Evolutionary conservation across 768 basidiomycete species (phyloP).

Genomic region (Xerocomus spinulosus): DNA sequence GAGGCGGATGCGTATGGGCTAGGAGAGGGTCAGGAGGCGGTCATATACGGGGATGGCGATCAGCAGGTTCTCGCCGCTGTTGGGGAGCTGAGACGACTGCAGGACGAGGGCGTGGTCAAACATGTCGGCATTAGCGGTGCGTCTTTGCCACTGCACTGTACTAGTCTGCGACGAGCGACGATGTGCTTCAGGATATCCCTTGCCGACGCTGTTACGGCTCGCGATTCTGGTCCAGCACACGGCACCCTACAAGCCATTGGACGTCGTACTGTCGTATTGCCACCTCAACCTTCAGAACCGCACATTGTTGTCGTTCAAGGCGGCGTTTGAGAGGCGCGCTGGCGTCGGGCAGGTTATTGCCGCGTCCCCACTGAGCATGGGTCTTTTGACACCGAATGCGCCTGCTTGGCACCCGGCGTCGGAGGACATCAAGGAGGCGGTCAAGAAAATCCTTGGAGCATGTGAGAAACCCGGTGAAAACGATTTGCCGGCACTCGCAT

Average conservation of each 20-base stretch:
- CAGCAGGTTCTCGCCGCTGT: conserved; percentile 65
- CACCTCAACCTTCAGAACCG: conserved; percentile 75
- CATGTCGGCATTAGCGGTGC: conserved; percentile 78
- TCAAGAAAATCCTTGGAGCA: conserved; percentile 32
- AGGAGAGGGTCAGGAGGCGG: conserved; percentile 49
- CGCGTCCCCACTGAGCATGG: conserved; percentile 86
- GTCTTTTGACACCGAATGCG: conserved; percentile 54
- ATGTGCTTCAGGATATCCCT: conserved; percentile 59
- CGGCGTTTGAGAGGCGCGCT: conserved; percentile 57
- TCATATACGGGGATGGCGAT: conserved; percentile 65
- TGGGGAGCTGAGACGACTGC: conserved; percentile 58
- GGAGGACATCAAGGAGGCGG: conserved; percentile 40
- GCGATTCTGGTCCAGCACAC: conserved; percentile 68
- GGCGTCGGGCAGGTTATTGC: conserved; percentile 62
- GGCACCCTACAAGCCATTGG: conserved; percentile 65
- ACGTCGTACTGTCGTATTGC: conserved; percentile 76
- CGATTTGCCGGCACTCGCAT: conserved; percentile 56
- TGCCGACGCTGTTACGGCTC: conserved; percentile 80
- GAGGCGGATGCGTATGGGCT: conserved; percentile 66
- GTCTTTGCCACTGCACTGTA: neutral
- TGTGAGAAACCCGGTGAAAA: conserved; percentile 37
- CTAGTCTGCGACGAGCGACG: neutral
- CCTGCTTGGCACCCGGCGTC: conserved; percentile 81
- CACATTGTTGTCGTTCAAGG: conserved; percentile 51
- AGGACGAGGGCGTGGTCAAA: conserved; percentile 67